phyloP scores from a whole-genome alignment of 257 asterid species.

The Ajuga chamaepitys region DNA sequence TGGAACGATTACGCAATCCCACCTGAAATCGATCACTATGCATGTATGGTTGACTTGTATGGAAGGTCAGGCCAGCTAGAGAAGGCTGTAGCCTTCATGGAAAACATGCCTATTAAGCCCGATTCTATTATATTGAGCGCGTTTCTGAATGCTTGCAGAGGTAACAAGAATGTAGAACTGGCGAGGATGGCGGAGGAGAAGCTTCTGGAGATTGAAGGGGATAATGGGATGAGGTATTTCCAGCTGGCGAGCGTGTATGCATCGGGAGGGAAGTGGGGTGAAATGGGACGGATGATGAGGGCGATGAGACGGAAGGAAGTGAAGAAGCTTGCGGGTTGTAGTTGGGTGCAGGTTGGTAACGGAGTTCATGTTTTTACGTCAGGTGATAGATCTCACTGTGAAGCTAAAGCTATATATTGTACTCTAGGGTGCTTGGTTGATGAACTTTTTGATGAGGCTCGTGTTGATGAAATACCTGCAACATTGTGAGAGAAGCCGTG shows the following conservation, averaged over 20 bases:
- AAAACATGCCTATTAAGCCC: constrained; percentile 50
- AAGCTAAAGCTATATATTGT: constrained; percentile 44
- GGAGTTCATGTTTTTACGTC: constrained; percentile 57
- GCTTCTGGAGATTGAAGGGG: constrained; percentile 49
- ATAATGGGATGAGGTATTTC: constrained; percentile 56
- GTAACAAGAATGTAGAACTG: constrained; percentile 46
- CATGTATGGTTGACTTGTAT: constrained; percentile 91
- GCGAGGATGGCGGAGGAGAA: constrained; percentile 60
- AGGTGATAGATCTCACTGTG: constrained; percentile 52
- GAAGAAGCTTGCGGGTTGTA: constrained; percentile 74
- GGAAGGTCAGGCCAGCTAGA: constrained; percentile 75
- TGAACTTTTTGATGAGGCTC: constrained; percentile 29
- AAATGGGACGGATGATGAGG: constrained; percentile 81
- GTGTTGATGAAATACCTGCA: constrained; percentile 5
- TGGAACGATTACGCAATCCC: constrained; percentile 39
- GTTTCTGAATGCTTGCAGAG: constrained; percentile 71
- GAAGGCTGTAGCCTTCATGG: constrained; percentile 59
- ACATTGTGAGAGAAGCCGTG: background rate
- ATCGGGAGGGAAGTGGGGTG: constrained; percentile 71
- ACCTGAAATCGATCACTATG: constrained; percentile 80
- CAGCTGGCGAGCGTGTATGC: constrained; percentile 86
- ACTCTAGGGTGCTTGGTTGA: constrained; percentile 40
- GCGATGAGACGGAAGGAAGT: constrained; percentile 69
- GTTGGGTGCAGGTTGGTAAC: constrained; percentile 61
- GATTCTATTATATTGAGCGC: constrained; percentile 62